Base-by-base conservation (phyloP, 2,329 filamentous ascomycete genomes). In the Dactylellina haptotyla region DNA sequence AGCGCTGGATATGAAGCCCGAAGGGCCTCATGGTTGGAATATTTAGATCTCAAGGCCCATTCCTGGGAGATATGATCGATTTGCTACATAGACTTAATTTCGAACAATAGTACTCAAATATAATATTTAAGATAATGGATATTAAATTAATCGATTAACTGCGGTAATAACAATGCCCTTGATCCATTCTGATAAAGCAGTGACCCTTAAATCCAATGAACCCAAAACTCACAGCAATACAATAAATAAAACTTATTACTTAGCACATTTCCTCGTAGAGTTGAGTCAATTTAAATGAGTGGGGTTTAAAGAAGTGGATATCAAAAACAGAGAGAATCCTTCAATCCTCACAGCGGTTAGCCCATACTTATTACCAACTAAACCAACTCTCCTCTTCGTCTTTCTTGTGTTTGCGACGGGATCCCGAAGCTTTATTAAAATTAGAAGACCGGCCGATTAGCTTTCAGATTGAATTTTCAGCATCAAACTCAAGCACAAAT, bases 301-400 rank as follows among this genome's bases (percentile, higher is more conserved):
- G 37, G 12, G 14, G 18, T n/a, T n/a, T 41, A n/a, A 16, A 16
- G 1, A 41, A 41, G 9, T 4, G 4, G n/a, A n/a, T n/a, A n/a
- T 2, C 14, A 41, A 41, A n/a, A 39, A 39, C 34, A 39, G 37
- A 41, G 37, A 41, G 14, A 3, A n/a, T n/a, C n/a, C n/a, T n/a
- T 34, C 43, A 48, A 48, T 48, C 16, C 16, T 48, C 43, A 20
- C n/a, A n/a, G n/a, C 1, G 28, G 34, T 16, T 25, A 5, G 30
- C 30, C 28, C 6, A 39, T n/a, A 30, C 8, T 37, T 30, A 32
- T 59, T 28, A 59, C 63, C 63, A 70, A 18, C 23, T 59, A 43
- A 61, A 63, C 65, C 56, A 62, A 9, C 30, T 18, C 3, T 46
- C 39, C 28, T 57, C 48, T n/a, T 62, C 50, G 14, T 56, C 28